These are phyloP conservation scores for Plectosphaerella plurivora DNA, from an alignment of 2,329 filamentous ascomycete genomes.

Conservation along the genomic window DNA sequence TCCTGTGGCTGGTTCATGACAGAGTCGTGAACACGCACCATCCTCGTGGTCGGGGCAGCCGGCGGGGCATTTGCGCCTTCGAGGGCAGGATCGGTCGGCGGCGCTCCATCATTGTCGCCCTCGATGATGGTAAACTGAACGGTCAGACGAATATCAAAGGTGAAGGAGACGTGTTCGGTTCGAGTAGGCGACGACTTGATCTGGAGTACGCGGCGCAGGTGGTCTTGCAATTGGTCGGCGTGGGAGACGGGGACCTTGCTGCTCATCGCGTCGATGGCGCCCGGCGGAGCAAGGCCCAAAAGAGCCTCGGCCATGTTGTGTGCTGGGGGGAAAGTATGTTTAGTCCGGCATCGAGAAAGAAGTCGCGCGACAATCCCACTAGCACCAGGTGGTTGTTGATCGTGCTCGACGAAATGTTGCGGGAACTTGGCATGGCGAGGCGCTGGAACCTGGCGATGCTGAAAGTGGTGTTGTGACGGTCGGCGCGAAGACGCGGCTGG, in stretches of 20 bases:
- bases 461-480: too few species aligned
- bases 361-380: conserved; percentile 2
- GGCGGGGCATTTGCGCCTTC: conserved; percentile 13
- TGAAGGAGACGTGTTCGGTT: conserved; percentile 43
- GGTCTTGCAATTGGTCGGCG: conserved; percentile 40
- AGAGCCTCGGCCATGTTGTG: conserved; percentile 19
- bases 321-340: not conserved
- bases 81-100: conserved; percentile 30
- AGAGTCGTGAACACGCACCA: conserved; percentile 39
- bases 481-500: not conserved
- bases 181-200: conserved; percentile 40
- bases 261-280: conserved; percentile 17
- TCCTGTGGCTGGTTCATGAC: conserved; percentile 44
- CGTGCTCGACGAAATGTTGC: not conserved
- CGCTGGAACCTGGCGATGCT: not conserved
- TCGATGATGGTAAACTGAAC: conserved; percentile 36
- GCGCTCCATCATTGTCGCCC: conserved; percentile 27
- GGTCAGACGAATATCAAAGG: conserved; percentile 40
- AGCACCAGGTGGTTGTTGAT: conserved; percentile 10
- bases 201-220: conserved; percentile 35
- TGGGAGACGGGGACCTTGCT: conserved; percentile 27
- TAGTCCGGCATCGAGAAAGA: not conserved
- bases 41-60: conserved; percentile 17
- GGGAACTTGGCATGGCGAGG: not conserved
- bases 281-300: conserved; percentile 12